Conservation (phyloP, 345 rosid species). For the Erysimum cheiranthoides region DNA sequence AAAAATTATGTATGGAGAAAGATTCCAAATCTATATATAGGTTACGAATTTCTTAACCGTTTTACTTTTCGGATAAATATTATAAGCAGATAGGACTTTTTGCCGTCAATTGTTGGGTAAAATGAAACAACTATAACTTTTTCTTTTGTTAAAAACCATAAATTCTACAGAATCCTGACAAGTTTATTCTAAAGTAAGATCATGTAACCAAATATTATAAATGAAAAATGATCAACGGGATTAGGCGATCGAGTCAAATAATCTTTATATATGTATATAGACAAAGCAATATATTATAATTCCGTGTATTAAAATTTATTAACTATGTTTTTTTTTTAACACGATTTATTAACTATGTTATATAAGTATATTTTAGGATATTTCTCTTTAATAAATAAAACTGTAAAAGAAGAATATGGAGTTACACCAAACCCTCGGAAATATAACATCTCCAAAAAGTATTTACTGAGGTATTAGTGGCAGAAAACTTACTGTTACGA, state of each 20-base stretch:
- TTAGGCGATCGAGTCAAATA: slow-evolving; percentile 32
- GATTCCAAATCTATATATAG: background rate
- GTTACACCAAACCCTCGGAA: slow-evolving; percentile 2
- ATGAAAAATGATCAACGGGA: background rate
- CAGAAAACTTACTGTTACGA: slow-evolving; percentile 15
- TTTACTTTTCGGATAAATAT: background rate
- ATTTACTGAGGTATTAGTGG: background rate
- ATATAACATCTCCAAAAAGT: background rate
- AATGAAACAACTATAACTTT: slow-evolving; percentile 22
- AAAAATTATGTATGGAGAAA: background rate
- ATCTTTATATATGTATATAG: background rate
- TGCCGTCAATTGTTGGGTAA: slow-evolving; percentile 22
- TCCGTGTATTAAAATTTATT: background rate
- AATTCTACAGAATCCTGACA: slow-evolving; percentile 1
- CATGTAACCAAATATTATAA: background rate
- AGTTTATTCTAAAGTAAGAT: slow-evolving; percentile 13
- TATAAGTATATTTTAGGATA: too few relatives aligned
- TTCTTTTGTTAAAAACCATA: slow-evolving; percentile 16
- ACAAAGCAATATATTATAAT: slow-evolving; percentile 6
- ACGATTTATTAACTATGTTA: background rate
- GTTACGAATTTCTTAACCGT: background rate
- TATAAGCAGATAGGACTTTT: background rate
- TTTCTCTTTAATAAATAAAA: background rate
- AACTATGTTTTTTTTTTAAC: too few relatives aligned
- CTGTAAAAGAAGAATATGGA: background rate